phyloP scores from a whole-genome alignment of 768 basidiomycete genomes.

The Ephemerocybe angulata region DNA sequence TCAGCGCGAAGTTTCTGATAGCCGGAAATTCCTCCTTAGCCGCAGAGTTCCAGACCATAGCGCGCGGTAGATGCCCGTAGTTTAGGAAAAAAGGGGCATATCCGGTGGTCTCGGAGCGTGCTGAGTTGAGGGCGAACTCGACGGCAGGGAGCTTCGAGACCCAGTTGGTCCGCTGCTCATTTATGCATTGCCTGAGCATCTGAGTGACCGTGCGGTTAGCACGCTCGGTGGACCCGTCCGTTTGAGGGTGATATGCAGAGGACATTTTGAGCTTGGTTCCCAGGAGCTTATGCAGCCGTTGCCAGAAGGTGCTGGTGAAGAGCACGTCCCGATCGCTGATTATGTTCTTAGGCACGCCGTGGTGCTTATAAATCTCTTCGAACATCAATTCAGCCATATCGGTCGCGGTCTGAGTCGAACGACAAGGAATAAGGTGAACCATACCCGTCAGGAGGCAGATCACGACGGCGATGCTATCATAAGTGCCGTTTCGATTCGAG shows the following conservation, averaged over 20 bases:
- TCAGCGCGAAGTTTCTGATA: slow-evolving; percentile 2
- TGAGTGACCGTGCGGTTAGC: slow-evolving; percentile 12
- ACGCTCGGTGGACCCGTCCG: slow-evolving; percentile 6
- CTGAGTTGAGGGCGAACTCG: slow-evolving; percentile 11
- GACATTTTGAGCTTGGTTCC: slow-evolving; percentile 6
- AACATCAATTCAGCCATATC: slow-evolving; percentile 12
- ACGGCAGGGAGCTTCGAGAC: slow-evolving; percentile 8
- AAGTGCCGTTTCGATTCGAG: background rate
- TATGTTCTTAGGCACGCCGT: slow-evolving; percentile 9
- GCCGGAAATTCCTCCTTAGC: slow-evolving; percentile 2
- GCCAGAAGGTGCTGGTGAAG: slow-evolving; percentile 13
- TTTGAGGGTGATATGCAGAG: slow-evolving; percentile 6
- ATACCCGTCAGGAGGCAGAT: slow-evolving; percentile 18
- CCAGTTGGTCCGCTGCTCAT: slow-evolving; percentile 7
- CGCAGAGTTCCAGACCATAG: slow-evolving; percentile 9
- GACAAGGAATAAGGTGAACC: slow-evolving; percentile 8
- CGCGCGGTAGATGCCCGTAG: slow-evolving; percentile 2
- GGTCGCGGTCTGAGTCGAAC: slow-evolving; percentile 2
- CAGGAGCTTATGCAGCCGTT: slow-evolving; percentile 1
- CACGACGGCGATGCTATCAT: slow-evolving; percentile 11
- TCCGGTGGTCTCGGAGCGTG: slow-evolving; percentile 5
- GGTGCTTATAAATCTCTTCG: slow-evolving; percentile 4
- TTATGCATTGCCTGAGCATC: slow-evolving; percentile 7
- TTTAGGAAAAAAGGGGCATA: slow-evolving; percentile 9
- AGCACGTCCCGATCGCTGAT: slow-evolving; percentile 4